Base-by-base conservation (phyloP, 176 grass and related monocot genomes). In the Panicum miliaceum region DNA sequence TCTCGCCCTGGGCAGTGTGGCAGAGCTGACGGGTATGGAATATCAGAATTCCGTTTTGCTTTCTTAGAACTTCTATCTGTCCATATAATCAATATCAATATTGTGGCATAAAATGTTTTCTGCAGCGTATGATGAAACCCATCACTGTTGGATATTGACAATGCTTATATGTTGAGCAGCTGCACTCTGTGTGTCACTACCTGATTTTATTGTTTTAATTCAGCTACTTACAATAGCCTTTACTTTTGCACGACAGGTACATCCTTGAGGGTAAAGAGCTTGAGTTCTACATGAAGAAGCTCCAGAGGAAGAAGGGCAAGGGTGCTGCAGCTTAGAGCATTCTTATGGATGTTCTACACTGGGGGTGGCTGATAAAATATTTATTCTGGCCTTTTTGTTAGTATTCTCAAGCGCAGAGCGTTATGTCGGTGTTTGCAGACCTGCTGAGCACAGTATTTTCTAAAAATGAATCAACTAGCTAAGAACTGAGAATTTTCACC, bases 1-100 rank as follows among this genome's bases (percentile, higher is more conserved):
- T 97, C 94, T 84, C 95, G 95, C n/a, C 95, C 95, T 23, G 92
- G 92, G 40, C 95, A 97, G 42, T 97, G 95, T 65, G 95, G 95
- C 42, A 84, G 92, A 62, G 86, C 95, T 72, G 95, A 97, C 66
- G 92, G 95, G 95, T 97, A 92, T 45, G 63, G 0, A 37, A 29
- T 23, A 16, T 19, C 6, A 43, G 0, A 15, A 0, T 26, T 40
- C 22, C 15, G 7, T 35, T 1, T 12, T 52, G 48, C 12, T 14
- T 27, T 15, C 18, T 18, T 6, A 11, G 23, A 72, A 1, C 14
- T 45, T 47, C 32, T 27, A 16, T 15, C 14, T 29, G 6, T 73
- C 20, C 22, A 5, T 36, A 3, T 35, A 12, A 35, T 43, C 5
- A 69, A 43, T 12, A 26, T 15, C 29, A 32, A 32, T 32, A 32